Evolutionary conservation across 176 grass and related monocot species (phyloP).

Genomic region (Eleusine coracana): DNA sequence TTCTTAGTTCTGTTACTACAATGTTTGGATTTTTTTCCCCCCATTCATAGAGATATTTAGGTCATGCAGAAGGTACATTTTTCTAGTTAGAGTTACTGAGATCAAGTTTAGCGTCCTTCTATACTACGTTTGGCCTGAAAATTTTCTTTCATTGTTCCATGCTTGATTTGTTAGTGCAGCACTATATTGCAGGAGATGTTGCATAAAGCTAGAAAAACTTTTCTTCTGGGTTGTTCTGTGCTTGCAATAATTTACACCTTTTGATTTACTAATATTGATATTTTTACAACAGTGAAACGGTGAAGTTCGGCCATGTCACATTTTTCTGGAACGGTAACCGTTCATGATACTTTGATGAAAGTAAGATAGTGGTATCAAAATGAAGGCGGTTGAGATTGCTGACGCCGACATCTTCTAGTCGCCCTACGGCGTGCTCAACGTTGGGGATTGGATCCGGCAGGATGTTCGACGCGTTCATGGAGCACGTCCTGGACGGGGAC

Average conservation of each 20-base stretch:
- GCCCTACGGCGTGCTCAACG: conserved; percentile 67
- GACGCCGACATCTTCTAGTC: too few relatives aligned
- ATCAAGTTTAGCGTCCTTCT: too few relatives aligned
- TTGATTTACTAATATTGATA: conserved; percentile 6
- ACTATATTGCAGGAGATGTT: background rate
- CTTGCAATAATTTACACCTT: background rate
- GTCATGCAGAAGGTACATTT: too few relatives aligned
- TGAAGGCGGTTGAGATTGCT: too few relatives aligned
- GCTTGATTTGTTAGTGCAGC: background rate
- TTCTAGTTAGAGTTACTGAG: too few relatives aligned
- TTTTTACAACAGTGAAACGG: conserved; percentile 77
- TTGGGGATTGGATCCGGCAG: conserved; percentile 56
- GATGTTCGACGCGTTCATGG: conserved; percentile 62
- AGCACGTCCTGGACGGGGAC: conserved; percentile 63
- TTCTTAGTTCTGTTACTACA: too few relatives aligned
- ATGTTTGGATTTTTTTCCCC: background rate
- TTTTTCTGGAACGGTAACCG: conserved; percentile 99
- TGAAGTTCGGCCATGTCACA: conserved; percentile 98
- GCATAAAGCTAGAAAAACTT: background rate
- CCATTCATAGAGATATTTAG: background rate
- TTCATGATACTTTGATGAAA: conserved; percentile 86
- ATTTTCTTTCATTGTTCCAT: too few relatives aligned
- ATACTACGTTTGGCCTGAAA: too few relatives aligned
- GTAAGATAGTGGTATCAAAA: conserved; percentile 91
- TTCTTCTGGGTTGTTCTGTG: background rate